Base-by-base conservation (phyloP, 495 filamentous ascomycete species). In the Penicillium lividum region DNA sequence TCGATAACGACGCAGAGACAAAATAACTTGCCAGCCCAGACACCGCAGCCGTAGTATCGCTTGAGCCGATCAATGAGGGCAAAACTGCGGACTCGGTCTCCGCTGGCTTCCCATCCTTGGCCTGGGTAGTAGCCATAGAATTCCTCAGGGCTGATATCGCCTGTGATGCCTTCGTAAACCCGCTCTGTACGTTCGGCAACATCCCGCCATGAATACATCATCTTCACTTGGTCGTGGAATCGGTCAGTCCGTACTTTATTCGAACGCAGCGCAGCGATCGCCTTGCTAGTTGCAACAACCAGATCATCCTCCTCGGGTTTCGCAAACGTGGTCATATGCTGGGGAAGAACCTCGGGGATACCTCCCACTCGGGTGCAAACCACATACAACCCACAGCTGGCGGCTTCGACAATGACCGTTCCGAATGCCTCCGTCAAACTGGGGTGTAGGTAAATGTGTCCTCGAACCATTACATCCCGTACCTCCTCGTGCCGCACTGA, bases 151-250 rank as follows among this genome's bases (percentile, higher is more conserved):
- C 83, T 86, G 33, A 96, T 86, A 7, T 86, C 86, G 6, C 92
- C 92, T 3, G 82, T 88, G 51, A 98, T 96, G 7, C 92, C 91
- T 67, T 93, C 85, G 66, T 98, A 98, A 2, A 98, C 95, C 1
- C 95, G 82, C 69, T 98, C 94, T 1, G 94, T 97, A 33, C 94
- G 87, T 60, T 86, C 80, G 0, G 94, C 94, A 1, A 98, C 92
- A 70, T 98, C 91, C 3, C 90, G 93, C 94, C 94, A 98, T 0
- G 88, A 92, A 74, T 98, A 98, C 94, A 98, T 97, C 68, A 86
- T 87, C 72, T 95, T 95, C 45, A 98, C 94, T 71, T 96, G 87
- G 54, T 96, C 93, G 68, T 98, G 94, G 67, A 98, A 98, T 28
- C 88, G 83, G 67, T 97, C 93, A 3, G 95, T 96, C 50, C 91